phyloP scores from a whole-genome alignment of 2,329 filamentous ascomycete species.

The Trichoderma sp. region DNA sequence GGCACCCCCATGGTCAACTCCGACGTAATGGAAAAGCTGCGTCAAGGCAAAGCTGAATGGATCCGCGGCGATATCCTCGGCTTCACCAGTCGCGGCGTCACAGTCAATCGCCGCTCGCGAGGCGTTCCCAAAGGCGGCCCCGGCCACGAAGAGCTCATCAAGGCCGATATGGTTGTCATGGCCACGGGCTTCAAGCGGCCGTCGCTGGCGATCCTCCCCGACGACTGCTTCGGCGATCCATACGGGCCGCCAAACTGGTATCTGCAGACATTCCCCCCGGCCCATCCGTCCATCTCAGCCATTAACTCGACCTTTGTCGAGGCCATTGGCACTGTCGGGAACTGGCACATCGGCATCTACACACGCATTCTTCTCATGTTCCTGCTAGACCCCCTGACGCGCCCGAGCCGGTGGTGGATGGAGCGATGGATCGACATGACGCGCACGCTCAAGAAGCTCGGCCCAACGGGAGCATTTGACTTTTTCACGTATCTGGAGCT shows the following conservation, averaged over 20 bases:
- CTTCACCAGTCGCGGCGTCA: conserved; percentile 59
- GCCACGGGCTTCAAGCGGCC: conserved; percentile 80
- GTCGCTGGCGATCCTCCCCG: conserved; percentile 67
- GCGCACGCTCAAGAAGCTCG: conserved; percentile 61
- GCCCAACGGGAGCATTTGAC: conserved; percentile 75
- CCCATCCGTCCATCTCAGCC: conserved; percentile 68
- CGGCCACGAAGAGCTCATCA: conserved; percentile 61
- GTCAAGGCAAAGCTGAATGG: conserved; percentile 71
- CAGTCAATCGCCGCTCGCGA: conserved; percentile 67
- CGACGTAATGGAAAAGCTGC: conserved; percentile 72
- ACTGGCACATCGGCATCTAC: conserved; percentile 89
- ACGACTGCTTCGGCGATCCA: conserved; percentile 67
- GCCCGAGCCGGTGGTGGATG: conserved; percentile 72
- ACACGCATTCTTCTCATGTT: conserved; percentile 85
- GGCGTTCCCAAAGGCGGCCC: conserved; percentile 75
- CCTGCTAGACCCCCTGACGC: conserved; percentile 70
- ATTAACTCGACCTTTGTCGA: conserved; percentile 82
- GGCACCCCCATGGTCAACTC: conserved; percentile 87
- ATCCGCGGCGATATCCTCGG: conserved; percentile 73
- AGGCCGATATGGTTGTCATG: conserved; percentile 76
- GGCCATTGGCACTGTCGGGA: conserved; percentile 77
- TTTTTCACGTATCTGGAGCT: conserved; percentile 88
- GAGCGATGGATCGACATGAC: conserved; percentile 85
- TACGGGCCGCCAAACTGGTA: conserved; percentile 86
- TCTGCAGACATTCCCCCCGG: conserved; percentile 77